Evolutionary conservation across 177 flowering plant genomes (phyloP), one percentile per base, ranked within the genome.

Genomic region (Vitis hybrid): DNA sequence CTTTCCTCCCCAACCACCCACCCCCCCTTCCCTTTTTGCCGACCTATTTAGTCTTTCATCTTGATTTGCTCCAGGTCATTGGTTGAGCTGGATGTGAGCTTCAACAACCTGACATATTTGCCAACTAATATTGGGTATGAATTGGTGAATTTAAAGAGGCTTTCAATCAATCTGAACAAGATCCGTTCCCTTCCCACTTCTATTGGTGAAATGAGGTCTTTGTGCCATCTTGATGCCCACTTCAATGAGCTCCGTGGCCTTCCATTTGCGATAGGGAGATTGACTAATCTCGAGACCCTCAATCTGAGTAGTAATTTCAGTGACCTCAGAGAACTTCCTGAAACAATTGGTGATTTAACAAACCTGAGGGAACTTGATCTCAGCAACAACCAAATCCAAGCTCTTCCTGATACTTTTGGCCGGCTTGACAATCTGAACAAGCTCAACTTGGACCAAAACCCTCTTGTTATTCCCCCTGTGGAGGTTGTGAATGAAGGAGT

Each of bases 221-320:
- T 94, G 70, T 75, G 73, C 48, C 68, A 78, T 68, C 71, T 94
- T 54, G 98, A 93, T 77, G 92, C 81, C 58, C 99, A 94, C 81
- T 94, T 94, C 84, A 93, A 94, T 73, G 97, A 93, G 83, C 91
- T 94, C n/a, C 84, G 62, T 48, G 90, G 90, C 52, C 91, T 93
- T 67, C 99, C 99, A 14, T 64, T 52, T 59, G 75, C 94, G 1
- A 77, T 94, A 68, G 99, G 98, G 66, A 84, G 66, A 55, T 74
- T 94, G 75, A 80, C 82, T 13, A 87, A 82, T 76, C 96, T 94
- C 26, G 92, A 93, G 81, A 72, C 69, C 62, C 83, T 94, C 12
- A 88, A 93, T 72, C 79, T 94, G 64, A 80, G 96, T 78, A 88
- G 91, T 61, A 94, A 94, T 75, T 94, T 94, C 79, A 93, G 78